Evolutionary conservation across 2,329 filamentous ascomycete genomes (phyloP), one percentile per base, ranked within the genome.

Genomic region (Claviceps digitariae): DNA sequence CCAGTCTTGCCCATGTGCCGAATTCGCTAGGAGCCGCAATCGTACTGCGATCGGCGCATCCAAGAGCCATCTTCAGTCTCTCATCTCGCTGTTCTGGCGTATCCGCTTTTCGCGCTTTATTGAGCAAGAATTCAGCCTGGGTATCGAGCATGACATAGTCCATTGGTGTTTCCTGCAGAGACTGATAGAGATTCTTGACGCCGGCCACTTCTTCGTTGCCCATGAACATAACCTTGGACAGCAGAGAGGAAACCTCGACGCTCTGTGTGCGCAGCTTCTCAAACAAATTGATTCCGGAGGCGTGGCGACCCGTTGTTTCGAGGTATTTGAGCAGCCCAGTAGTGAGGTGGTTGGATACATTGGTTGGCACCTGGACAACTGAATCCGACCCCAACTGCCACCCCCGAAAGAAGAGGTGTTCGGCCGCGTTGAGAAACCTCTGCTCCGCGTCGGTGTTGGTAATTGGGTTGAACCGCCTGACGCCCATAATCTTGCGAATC

Each of bases 361-460:
- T 85, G 63, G 95, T 98, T 2, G 93, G 93, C 3, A 98, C 91
- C 69, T 98, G 93, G 5, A 97, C 94, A 63, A 96, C 87, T 0
- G 91, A 91, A 66, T 98, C 93, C 20, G 93, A 97, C 53, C 93
- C 94, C 25, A 98, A 75, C 69, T 97, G 91, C 83, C 90, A 94
- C 88, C 90, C 91, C 70, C 87, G 82, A 72, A 97, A 97, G 71
- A 98, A 98, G 34, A 98, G 76, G 62, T 87, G 86, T 70, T 98
- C 93, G 12, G 93, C 93, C 21, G 93, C 89, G 63, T 95, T 87
- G 44, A 98, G 75, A 66, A 98, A 98, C 59, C 88, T 88, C 66
- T 98, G 93, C 69, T 98, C 93, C 56, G 89, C 90, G 68, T 98
- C 93, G n/a, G 93, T 97, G 68, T 87, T 97, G 48, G 90, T 96